Evolutionary conservation across 805 yeast species (phyloP), one percentile per base, ranked within the genome.

Genomic region (Saturnispora sekii): DNA sequence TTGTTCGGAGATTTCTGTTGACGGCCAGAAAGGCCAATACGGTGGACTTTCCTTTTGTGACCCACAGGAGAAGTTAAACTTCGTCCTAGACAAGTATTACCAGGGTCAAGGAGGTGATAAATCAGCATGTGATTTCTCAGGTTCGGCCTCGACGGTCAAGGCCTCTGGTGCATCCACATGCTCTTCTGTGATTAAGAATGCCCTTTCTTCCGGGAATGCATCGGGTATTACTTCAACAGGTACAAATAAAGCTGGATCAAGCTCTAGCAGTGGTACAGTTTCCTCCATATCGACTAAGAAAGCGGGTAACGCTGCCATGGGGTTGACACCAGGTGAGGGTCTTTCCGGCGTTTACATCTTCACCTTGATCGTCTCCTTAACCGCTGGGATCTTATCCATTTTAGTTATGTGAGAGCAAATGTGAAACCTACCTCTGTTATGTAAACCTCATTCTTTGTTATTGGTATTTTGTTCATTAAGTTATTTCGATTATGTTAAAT

Each of bases 1-100:
- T 57, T 85, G 95, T 65, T 60, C 67, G 26, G 87, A 72, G 28
- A 81, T 84, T 52, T 58, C 63, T 43, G 71, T 71, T 40, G 73
- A 84, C 65, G 89, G 83, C 52, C 64, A 73, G 34, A 57, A 63
- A 31, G 95, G 95, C 47, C 56, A 53, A 4, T 85, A 84, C 60
- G 95, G 95, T 54, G 72, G 76, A n/a, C 74, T 66, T 63, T 79
- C 88, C 2, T 81, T 68, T 74, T 86, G 95, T 64, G 69, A 76
- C 36, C 70, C 81, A 51, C 74, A 78, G 67, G 83, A 80, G 44
- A 77, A 81, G 67, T 71, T 85, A 55, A 75, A 81, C 45, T 84
- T 63, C 64, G 63, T 83, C 47, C 65, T 85, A 62, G 79, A 84
- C 69, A 62, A 64, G 50, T 84, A 84, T 70, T 79, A 78, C 61